Conservation (phyloP, 148 eudicot genomes). For the Cornus florida region DNA sequence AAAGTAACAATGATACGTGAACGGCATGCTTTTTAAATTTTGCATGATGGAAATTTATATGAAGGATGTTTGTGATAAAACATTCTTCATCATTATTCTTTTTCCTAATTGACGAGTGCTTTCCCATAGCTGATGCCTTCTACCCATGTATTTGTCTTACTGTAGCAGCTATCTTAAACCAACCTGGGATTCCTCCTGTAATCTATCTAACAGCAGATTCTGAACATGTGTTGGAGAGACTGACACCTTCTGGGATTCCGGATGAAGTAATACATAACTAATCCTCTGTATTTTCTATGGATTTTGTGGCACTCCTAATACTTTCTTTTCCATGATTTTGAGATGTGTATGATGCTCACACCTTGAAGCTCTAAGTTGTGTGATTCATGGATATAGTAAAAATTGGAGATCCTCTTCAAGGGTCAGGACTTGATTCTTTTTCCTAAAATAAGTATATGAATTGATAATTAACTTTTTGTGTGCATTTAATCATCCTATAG, state of each 20-base stretch:
- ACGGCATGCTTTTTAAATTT: neutral
- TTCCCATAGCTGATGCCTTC: constrained; percentile 16
- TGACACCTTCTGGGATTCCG: constrained; percentile 61
- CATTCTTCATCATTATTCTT: neutral
- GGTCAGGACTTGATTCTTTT: neutral
- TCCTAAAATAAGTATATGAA: neutral
- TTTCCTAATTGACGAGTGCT: neutral
- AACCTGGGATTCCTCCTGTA: constrained; percentile 73
- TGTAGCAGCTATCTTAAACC: constrained; percentile 56
- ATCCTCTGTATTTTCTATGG: constrained; percentile 17
- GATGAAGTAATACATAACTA: constrained; percentile 55
- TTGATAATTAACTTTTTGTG: neutral
- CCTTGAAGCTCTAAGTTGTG: neutral
- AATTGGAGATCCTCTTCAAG: neutral
- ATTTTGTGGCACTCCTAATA: no score
- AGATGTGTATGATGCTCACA: constrained; percentile 1
- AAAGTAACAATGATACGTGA: neutral
- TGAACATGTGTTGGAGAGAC: constrained; percentile 69
- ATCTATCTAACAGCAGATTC: constrained; percentile 86
- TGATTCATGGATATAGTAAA: neutral
- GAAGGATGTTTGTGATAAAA: neutral
- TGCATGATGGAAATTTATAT: no score
- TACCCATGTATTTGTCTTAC: neutral
- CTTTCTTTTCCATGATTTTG: neutral
- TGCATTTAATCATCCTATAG: neutral